A percentile compares a stretch with the other conserved stretches of the same genome.
phyloP scores from a whole-genome alignment of 306 rosid species.

The Medicago ruthenica region DNA sequence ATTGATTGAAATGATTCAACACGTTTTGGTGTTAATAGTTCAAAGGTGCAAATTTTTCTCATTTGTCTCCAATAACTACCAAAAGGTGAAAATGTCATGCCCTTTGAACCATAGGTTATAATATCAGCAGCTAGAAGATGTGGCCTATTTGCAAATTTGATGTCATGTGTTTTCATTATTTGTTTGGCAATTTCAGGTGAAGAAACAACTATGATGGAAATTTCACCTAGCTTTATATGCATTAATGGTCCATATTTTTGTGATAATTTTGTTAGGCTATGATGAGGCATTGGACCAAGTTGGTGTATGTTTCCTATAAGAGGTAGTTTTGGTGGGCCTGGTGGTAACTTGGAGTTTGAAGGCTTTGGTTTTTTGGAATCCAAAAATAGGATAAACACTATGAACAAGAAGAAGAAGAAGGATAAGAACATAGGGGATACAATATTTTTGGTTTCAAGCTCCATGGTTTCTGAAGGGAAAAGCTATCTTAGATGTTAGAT shows the following conservation, averaged over 20 bases:
- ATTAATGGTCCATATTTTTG: constrained; percentile 42
- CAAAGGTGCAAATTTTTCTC: constrained; percentile 45
- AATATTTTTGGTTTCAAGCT: neutral
- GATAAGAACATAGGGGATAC: constrained; percentile 18
- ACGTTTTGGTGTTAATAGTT: constrained; percentile 41
- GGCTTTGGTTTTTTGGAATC: constrained; percentile 39
- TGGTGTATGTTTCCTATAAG: constrained; percentile 48
- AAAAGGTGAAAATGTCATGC: constrained; percentile 41
- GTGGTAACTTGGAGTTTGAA: constrained; percentile 45
- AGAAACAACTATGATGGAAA: constrained; percentile 43
- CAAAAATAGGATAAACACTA: constrained; percentile 20
- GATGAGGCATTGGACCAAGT: constrained; percentile 40
- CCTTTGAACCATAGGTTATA: constrained; percentile 36
- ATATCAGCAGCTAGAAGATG: constrained; percentile 35
- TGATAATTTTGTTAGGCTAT: constrained; percentile 31
- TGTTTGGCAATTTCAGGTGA: constrained; percentile 54
- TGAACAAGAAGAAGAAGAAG: constrained; percentile 43
- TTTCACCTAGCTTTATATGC: constrained; percentile 43
- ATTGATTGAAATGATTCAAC: constrained; percentile 41
- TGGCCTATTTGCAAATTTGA: constrained; percentile 43
- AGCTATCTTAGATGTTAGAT: neutral
- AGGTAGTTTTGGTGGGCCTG: constrained; percentile 49
- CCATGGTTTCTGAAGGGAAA: constrained; percentile 35
- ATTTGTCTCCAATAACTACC: constrained; percentile 50
- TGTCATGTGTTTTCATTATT: constrained; percentile 48